A percentile compares a stretch with the other conserved stretches of the same genome.
phyloP scores from a whole-genome alignment of 345 rosid genomes.

The Chamaenerion angustifolium region DNA sequence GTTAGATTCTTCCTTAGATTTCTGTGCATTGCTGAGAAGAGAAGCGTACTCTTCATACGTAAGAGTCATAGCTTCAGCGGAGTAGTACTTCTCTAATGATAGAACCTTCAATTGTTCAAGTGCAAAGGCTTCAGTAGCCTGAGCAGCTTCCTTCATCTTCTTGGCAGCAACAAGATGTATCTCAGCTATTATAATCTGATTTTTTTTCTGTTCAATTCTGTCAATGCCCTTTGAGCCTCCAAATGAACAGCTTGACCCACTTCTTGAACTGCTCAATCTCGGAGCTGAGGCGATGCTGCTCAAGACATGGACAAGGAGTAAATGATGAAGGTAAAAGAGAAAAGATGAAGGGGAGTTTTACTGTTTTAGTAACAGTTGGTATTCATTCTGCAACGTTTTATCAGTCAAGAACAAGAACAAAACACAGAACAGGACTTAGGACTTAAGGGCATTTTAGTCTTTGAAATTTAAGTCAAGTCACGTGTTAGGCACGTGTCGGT shows the following conservation, averaged over 20 bases:
- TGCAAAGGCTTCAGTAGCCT: slow-evolving; percentile 80
- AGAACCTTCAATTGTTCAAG: slow-evolving; percentile 63
- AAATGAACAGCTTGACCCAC: slow-evolving; percentile 40
- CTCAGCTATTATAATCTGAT: slow-evolving; percentile 58
- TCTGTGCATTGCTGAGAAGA: slow-evolving; percentile 35
- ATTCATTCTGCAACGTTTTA: no score
- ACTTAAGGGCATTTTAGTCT: no score
- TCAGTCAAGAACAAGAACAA: no score
- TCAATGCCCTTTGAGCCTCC: slow-evolving; percentile 49
- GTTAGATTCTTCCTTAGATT: slow-evolving; percentile 48
- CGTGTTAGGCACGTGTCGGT: no score
- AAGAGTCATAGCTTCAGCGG: slow-evolving; percentile 37
- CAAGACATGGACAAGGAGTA: no score
- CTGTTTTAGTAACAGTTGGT: no score
- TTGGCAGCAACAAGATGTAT: slow-evolving; percentile 62
- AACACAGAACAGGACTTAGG: no score
- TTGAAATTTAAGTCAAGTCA: no score
- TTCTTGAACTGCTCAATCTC: slow-evolving; percentile 59
- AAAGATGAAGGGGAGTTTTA: no score
- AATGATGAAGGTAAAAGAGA: no score
- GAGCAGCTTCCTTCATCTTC: slow-evolving; percentile 88
- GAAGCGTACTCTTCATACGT: slow-evolving; percentile 49
- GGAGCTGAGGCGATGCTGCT: slow-evolving; percentile 50
- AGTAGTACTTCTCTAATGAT: slow-evolving; percentile 6
- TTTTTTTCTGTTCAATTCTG: slow-evolving; percentile 55